Conservation (phyloP, 345 rosid genomes). For the Murraya paniculata region DNA sequence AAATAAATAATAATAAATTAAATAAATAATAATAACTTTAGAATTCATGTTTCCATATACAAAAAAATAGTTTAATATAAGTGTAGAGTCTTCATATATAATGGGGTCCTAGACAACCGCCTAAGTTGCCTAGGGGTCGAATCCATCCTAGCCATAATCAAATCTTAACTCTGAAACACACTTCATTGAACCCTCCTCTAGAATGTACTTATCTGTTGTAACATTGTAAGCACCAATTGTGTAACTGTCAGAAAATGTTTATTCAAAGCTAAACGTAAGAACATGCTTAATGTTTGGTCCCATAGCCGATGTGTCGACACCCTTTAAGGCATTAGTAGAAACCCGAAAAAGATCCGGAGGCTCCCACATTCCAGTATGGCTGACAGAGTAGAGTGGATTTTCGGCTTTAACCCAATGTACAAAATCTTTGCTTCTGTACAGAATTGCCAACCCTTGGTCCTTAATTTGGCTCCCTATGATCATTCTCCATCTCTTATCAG, state of each 20-base stretch:
- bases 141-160: slow-evolving; percentile 80
- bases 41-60: too few species aligned
- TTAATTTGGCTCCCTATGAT: slow-evolving; percentile 31
- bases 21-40: too few species aligned
- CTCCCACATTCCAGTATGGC: slow-evolving; percentile 49
- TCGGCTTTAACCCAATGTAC: slow-evolving; percentile 33
- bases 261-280: slow-evolving; percentile 53
- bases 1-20: too few species aligned
- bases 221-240: slow-evolving; percentile 40
- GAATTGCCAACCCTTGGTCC: slow-evolving; percentile 24
- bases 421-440: slow-evolving; percentile 44
- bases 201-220: slow-evolving; percentile 37
- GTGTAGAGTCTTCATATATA: too few species aligned
- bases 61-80: too few species aligned
- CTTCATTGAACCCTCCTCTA: slow-evolving; percentile 43
- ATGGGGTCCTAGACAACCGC: too few species aligned
- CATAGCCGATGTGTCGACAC: slow-evolving; percentile 34
- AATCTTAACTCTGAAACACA: slow-evolving; percentile 42
- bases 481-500: slow-evolving; percentile 34
- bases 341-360: slow-evolving; percentile 59
- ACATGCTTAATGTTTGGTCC: slow-evolving; percentile 39
- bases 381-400: slow-evolving; percentile 30
- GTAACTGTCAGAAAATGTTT: slow-evolving; percentile 49
- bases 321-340: neutral
- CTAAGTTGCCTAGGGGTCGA: too few species aligned